These are phyloP conservation scores for Austropuccinia psidii DNA, from an alignment of 1,284 basidiomycete species.

Conservation along the genomic window DNA sequence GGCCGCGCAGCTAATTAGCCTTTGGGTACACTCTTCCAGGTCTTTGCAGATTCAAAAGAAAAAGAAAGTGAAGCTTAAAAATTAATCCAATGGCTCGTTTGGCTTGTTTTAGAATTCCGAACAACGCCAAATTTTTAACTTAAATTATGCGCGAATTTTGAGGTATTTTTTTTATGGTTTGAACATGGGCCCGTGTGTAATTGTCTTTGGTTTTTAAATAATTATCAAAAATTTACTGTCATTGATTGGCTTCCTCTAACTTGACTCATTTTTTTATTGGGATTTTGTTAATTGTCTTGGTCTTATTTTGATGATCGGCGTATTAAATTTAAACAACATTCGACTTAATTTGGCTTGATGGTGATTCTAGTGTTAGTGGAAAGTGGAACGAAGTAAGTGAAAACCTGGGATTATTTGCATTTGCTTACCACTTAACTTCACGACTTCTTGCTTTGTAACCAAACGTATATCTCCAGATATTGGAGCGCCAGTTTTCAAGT, in stretches of 20 bases:
- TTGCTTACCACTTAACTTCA: background rate
- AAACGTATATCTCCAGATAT: background rate
- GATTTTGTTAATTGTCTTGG: too few relatives aligned
- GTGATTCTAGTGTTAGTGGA: constrained; percentile 2
- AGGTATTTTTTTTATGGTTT: constrained; percentile 24
- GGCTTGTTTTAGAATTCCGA: background rate
- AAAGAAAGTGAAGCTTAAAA: too few relatives aligned
- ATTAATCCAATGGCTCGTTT: background rate
- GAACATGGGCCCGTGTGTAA: constrained; percentile 33
- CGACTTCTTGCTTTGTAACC: background rate
- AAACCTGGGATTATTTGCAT: background rate
- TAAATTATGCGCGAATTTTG: constrained; percentile 3
- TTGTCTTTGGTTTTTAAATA: too few relatives aligned
- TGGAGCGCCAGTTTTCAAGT: constrained; percentile 8
- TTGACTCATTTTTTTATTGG: background rate
- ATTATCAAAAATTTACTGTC: too few relatives aligned
- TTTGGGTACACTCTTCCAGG: too few relatives aligned
- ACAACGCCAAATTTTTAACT: background rate
- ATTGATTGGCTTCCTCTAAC: background rate
- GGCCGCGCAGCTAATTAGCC: constrained; percentile 18
- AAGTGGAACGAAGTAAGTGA: constrained; percentile 32
- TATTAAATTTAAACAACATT: too few relatives aligned
- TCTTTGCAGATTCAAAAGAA: too few relatives aligned
- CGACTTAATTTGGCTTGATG: too few relatives aligned
- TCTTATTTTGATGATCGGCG: too few relatives aligned